Evolutionary conservation across 108 stramenopile genomes (phyloP).

Genomic region (Cylindrotheca closterium): DNA sequence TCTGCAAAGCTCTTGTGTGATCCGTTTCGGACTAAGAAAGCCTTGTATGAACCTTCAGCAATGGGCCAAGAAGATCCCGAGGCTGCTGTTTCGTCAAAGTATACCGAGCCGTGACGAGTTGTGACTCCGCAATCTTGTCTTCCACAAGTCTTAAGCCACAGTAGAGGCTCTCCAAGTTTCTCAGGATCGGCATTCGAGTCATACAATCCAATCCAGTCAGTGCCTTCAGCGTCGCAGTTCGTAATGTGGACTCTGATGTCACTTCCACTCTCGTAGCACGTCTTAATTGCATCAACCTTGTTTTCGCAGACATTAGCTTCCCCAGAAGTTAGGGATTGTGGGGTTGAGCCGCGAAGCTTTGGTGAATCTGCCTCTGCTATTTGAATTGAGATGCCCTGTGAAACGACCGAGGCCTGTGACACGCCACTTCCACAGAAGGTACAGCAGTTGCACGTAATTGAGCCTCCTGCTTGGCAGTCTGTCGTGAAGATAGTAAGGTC

Average conservation of each 20-base stretch:
- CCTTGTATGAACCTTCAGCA: conserved; percentile 8
- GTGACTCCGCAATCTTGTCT: conserved; percentile 23
- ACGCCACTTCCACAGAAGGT: neutral
- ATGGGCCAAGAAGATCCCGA: conserved; percentile 18
- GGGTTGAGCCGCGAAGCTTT: no score
- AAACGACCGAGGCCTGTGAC: no score
- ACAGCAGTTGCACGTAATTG: neutral
- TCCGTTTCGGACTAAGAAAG: conserved; percentile 23
- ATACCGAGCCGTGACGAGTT: neutral
- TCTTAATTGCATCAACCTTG: neutral
- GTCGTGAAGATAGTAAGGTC: conserved; percentile 1
- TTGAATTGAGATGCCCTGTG: no score
- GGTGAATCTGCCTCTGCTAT: no score
- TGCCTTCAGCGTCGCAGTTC: conserved; percentile 21
- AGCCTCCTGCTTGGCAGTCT: conserved; percentile 12
- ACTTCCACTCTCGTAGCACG: conserved; percentile 8
- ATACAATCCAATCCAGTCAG: conserved; percentile 40
- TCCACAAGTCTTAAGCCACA: conserved; percentile 37
- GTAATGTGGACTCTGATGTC: conserved; percentile 10
- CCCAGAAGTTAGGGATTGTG: conserved; percentile 2
- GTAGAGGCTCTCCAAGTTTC: conserved; percentile 5
- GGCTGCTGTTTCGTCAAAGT: conserved; percentile 3
- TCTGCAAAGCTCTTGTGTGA: conserved; percentile 15
- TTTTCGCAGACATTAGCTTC: neutral
- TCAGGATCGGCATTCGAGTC: conserved; percentile 10